These are phyloP conservation scores for Cordia subcordata DNA, from an alignment of 257 asterid genomes.

Conservation along the genomic window DNA sequence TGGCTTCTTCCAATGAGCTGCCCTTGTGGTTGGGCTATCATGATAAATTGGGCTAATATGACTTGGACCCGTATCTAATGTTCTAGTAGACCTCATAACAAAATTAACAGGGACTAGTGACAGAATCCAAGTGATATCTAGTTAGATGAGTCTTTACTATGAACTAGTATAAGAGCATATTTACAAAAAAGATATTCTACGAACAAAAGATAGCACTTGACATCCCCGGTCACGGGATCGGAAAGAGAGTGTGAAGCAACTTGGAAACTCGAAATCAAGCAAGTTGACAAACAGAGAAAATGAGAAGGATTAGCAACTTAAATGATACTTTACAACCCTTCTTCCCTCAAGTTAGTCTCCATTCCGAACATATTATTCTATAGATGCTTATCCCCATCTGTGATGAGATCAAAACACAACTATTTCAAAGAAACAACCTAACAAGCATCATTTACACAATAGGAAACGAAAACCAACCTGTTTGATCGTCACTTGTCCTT, in stretches of 20 bases:
- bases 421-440: not conserved
- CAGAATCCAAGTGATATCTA: not conserved
- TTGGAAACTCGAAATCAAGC: no score
- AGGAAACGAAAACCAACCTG: constrained; percentile 19
- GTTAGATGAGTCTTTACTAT: not conserved
- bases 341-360: no score
- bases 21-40: no score
- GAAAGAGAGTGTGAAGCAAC: no score
- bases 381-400: not conserved
- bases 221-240: not conserved
- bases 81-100: no score
- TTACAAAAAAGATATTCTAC: no score
- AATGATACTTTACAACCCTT: no score
- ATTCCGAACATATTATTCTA: no score
- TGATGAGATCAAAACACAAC: not conserved
- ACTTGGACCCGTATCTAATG: no score
- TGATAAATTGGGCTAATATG: constrained; percentile 11
- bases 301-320: no score
- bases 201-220: not conserved
- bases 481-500: constrained; percentile 19
- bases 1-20: no score
- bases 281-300: no score
- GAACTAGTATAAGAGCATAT: not conserved
- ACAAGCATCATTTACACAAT: not conserved
- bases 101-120: not conserved